These are phyloP conservation scores for Wickerhamiella dianesei DNA, from an alignment of 805 yeast species.

Conservation along the genomic window DNA sequence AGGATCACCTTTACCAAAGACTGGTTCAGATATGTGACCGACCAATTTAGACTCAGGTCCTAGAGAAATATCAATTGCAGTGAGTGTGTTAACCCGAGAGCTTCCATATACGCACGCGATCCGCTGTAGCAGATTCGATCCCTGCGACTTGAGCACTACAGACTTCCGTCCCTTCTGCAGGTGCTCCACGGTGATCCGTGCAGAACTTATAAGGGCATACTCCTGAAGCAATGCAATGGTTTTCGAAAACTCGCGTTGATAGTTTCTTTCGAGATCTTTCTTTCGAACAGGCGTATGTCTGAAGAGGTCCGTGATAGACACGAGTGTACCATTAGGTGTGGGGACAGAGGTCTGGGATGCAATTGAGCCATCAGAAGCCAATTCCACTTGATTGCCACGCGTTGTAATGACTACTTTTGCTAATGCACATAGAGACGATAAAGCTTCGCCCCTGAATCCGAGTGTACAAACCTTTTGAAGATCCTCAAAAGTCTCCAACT, in stretches of 20 bases:
- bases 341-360: constrained; percentile 27
- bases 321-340: constrained; percentile 58
- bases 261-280: constrained; percentile 54
- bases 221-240: constrained; percentile 50
- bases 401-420: constrained; percentile 38
- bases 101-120: constrained; percentile 61
- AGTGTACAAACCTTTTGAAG: constrained; percentile 31
- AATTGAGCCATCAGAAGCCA: constrained; percentile 43
- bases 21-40: constrained; percentile 64
- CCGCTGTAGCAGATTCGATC: constrained; percentile 34
- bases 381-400: constrained; percentile 43
- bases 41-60: constrained; percentile 1
- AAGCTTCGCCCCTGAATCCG: constrained; percentile 68
- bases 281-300: constrained; percentile 66
- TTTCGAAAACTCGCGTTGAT: constrained; percentile 58
- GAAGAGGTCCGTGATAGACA: constrained; percentile 48
- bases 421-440: constrained; percentile 39
- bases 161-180: constrained; percentile 19
- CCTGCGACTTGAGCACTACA: constrained; percentile 31
- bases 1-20: constrained; percentile 66
- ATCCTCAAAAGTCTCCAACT: constrained; percentile 29
- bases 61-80: constrained; percentile 31
- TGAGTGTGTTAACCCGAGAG: constrained; percentile 44
- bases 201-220: constrained; percentile 50
- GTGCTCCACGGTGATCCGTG: constrained; percentile 51